A percentile compares a stretch with the other conserved stretches of the same genome.
Conservation (phyloP, 768 basidiomycete species). For the Cyclocybe cylindracea region DNA sequence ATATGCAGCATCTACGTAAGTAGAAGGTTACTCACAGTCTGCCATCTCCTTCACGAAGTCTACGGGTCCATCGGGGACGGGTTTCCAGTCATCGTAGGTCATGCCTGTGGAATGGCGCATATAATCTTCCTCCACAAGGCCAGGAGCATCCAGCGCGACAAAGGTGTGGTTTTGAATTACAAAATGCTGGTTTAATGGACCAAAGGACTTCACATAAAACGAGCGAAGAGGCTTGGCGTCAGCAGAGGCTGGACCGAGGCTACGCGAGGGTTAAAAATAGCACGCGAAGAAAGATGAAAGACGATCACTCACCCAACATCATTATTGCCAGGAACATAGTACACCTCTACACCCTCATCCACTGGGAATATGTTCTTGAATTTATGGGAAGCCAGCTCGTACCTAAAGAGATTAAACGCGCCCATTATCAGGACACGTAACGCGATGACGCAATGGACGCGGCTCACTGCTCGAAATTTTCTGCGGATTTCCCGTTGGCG, state of each 20-base stretch:
- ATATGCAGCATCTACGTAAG: too few relatives aligned
- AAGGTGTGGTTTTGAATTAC: constrained; percentile 70
- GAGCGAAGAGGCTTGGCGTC: constrained; percentile 55
- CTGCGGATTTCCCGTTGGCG: constrained; percentile 58
- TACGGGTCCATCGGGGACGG: constrained; percentile 54
- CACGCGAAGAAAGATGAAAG: background rate
- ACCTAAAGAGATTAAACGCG: constrained; percentile 41
- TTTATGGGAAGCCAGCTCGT: constrained; percentile 54
- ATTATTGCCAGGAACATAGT: constrained; percentile 80
- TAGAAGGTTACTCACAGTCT: constrained; percentile 31
- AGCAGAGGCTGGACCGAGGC: constrained; percentile 55
- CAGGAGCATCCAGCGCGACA: constrained; percentile 73
- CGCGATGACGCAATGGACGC: background rate
- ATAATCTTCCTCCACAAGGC: constrained; percentile 84
- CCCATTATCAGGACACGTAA: background rate
- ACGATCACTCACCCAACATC: constrained; percentile 57
- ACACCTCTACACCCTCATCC: constrained; percentile 38
- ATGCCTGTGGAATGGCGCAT: constrained; percentile 50
- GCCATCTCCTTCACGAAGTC: constrained; percentile 56
- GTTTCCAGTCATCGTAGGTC: constrained; percentile 57
- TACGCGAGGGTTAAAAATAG: constrained; percentile 19
- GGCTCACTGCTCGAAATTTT: constrained; percentile 44
- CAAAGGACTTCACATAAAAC: constrained; percentile 65
- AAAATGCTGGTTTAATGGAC: constrained; percentile 64
- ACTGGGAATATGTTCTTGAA: constrained; percentile 65